These are phyloP conservation scores for Stereocaulon alpinum DNA, from an alignment of 495 filamentous ascomycete genomes.

Conservation along the genomic window DNA sequence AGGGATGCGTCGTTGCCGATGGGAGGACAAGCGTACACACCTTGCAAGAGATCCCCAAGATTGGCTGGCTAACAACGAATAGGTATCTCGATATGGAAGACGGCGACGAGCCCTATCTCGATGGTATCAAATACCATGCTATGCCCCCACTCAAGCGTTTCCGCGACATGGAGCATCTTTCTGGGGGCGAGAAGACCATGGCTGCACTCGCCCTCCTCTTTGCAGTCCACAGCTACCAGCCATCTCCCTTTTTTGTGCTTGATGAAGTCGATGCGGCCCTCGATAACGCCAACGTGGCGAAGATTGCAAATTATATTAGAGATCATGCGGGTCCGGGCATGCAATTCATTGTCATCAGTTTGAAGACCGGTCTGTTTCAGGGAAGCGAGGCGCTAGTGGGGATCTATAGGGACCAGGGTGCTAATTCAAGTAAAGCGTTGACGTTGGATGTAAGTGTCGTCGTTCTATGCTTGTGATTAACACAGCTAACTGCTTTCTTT, in stretches of 20 bases:
- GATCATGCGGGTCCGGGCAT: constrained; percentile 92
- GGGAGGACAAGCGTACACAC: constrained; percentile 68
- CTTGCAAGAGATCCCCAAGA: not conserved
- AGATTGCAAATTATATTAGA: constrained; percentile 89
- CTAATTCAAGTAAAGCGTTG: constrained; percentile 77
- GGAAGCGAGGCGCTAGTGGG: constrained; percentile 88
- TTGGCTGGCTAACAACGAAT: constrained; percentile 3
- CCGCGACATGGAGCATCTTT: constrained; percentile 97
- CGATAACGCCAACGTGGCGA: constrained; percentile 90
- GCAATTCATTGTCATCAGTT: constrained; percentile 96
- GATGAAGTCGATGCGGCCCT: constrained; percentile 97
- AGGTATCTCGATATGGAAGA: constrained; percentile 88
- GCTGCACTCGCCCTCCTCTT: constrained; percentile 91
- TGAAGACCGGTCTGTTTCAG: constrained; percentile 92
- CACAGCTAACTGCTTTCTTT: not conserved
- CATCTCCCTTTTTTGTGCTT: constrained; percentile 92
- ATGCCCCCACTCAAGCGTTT: constrained; percentile 98
- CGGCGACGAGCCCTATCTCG: constrained; percentile 80
- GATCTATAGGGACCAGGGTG: constrained; percentile 87
- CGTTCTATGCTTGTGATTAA: not conserved
- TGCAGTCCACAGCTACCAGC: constrained; percentile 90
- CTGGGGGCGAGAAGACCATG: constrained; percentile 98
- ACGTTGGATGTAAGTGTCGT: constrained; percentile 79
- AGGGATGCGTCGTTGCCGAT: constrained; percentile 72
- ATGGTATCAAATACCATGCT: constrained; percentile 93